phyloP scores from a whole-genome alignment of 495 filamentous ascomycete species.

The Letharia columbiana region DNA sequence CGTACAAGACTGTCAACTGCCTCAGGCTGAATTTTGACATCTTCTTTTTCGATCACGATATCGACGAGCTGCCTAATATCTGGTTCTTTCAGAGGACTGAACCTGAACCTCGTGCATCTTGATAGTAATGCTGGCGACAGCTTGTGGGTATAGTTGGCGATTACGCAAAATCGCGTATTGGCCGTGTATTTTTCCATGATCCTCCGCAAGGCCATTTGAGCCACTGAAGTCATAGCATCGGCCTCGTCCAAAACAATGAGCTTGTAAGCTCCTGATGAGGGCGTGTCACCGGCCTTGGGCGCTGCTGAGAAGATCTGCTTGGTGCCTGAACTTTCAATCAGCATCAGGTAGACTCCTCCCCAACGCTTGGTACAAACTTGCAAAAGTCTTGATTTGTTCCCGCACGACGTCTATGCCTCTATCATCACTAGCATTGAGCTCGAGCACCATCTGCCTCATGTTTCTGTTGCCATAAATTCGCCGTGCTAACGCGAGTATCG shows the following conservation, averaged over 20 bases:
- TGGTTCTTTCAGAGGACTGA: slow-evolving; percentile 79
- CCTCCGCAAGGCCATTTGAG: slow-evolving; percentile 90
- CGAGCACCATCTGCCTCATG: slow-evolving; percentile 95
- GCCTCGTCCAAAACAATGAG: slow-evolving; percentile 97
- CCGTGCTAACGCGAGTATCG: slow-evolving; percentile 81
- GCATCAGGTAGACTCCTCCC: slow-evolving; percentile 27
- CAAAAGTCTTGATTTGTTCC: slow-evolving; percentile 99
- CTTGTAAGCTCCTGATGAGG: slow-evolving; percentile 70
- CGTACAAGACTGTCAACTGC: slow-evolving; percentile 73
- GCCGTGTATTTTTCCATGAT: slow-evolving; percentile 99
- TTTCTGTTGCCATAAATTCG: slow-evolving; percentile 88
- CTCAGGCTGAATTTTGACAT: slow-evolving; percentile 69
- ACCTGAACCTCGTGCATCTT: slow-evolving; percentile 89
- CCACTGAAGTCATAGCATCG: slow-evolving; percentile 93
- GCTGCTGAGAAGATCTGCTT: slow-evolving; percentile 58
- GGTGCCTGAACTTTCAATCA: slow-evolving; percentile 51
- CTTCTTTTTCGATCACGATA: slow-evolving; percentile 80
- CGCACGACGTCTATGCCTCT: slow-evolving; percentile 96
- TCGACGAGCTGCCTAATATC: slow-evolving; percentile 82
- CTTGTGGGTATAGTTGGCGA: slow-evolving; percentile 99
- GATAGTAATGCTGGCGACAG: slow-evolving; percentile 90
- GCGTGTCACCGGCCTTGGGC: slow-evolving; percentile 38
- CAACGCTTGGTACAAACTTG: slow-evolving; percentile 43
- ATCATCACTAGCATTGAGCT: slow-evolving; percentile 94
- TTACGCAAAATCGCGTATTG: slow-evolving; percentile 96